phyloP scores from a whole-genome alignment of 2,329 filamentous ascomycete genomes.

The Botrytis aclada region DNA sequence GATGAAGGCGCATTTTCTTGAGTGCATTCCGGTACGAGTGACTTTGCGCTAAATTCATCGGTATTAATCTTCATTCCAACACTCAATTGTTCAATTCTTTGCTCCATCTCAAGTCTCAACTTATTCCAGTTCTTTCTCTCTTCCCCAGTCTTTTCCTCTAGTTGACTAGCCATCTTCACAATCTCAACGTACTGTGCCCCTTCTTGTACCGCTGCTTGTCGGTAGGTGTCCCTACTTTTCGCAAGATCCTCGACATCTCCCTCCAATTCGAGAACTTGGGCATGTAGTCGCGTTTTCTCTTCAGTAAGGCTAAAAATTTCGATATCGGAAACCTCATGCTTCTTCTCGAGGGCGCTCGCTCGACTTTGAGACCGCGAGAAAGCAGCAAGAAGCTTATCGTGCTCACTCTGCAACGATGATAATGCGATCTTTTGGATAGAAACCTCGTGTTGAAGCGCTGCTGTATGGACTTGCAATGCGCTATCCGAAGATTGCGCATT shows the following conservation, averaged over 20 bases:
- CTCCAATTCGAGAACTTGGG: slow-evolving; percentile 48
- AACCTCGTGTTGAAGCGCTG: slow-evolving; percentile 50
- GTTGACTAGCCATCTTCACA: slow-evolving; percentile 35
- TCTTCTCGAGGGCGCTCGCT: slow-evolving; percentile 49
- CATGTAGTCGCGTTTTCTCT: slow-evolving; percentile 48
- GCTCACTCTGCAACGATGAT: slow-evolving; percentile 52
- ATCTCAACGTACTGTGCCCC: slow-evolving; percentile 38
- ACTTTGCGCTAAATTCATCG: not conserved
- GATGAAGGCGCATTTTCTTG: not conserved
- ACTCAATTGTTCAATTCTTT: slow-evolving; percentile 30
- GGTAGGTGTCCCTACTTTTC: slow-evolving; percentile 46
- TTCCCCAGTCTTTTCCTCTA: slow-evolving; percentile 34
- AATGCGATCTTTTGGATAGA: slow-evolving; percentile 51
- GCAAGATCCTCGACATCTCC: slow-evolving; percentile 48
- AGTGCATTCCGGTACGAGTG: not conserved
- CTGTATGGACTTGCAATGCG: slow-evolving; percentile 35
- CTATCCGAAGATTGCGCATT: slow-evolving; percentile 28
- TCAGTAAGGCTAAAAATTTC: slow-evolving; percentile 51
- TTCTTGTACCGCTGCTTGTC: slow-evolving; percentile 37
- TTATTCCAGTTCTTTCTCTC: slow-evolving; percentile 34
- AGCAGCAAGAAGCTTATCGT: slow-evolving; percentile 50
- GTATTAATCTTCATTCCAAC: slow-evolving; percentile 2
- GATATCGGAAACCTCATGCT: slow-evolving; percentile 48
- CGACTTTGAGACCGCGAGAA: slow-evolving; percentile 49
- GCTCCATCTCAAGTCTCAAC: slow-evolving; percentile 33